These are phyloP conservation scores for Komagataella mondaviorum DNA, from an alignment of 805 yeast species.

Conservation along the genomic window DNA sequence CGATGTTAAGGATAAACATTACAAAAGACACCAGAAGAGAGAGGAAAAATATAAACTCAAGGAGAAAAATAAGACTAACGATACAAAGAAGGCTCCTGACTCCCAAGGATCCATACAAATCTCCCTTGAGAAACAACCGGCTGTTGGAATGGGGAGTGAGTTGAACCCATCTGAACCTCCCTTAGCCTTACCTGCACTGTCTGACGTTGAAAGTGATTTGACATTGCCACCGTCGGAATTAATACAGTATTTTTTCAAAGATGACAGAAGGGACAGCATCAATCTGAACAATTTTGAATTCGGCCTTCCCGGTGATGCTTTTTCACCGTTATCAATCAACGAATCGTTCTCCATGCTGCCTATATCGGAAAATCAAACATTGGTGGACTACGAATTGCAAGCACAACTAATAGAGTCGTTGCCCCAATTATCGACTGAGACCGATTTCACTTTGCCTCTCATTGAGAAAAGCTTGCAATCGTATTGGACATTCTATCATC, in stretches of 20 bases:
- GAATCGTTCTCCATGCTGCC: background rate
- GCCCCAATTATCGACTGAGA: background rate
- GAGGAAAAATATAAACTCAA: constrained; percentile 8
- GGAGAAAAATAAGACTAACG: background rate
- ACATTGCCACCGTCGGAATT: background rate
- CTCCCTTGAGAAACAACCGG: background rate
- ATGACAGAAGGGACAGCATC: background rate
- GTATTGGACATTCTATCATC: constrained; percentile 45
- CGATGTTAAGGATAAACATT: constrained; percentile 34
- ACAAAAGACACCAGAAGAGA: constrained; percentile 19
- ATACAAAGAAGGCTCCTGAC: background rate
- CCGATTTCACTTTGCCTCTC: background rate
- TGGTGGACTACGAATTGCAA: background rate
- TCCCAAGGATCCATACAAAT: background rate
- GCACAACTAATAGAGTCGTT: background rate
- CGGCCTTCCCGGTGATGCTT: background rate
- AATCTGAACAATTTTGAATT: background rate
- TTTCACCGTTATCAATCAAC: background rate
- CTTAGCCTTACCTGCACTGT: background rate
- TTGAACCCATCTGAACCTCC: background rate
- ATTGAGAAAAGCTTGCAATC: constrained; percentile 10
- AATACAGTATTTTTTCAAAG: background rate
- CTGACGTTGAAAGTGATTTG: background rate
- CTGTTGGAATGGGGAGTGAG: background rate
- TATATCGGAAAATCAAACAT: background rate